Base-by-base conservation (phyloP, 1,284 basidiomycete genomes). In the Quambalaria eucalypti region DNA sequence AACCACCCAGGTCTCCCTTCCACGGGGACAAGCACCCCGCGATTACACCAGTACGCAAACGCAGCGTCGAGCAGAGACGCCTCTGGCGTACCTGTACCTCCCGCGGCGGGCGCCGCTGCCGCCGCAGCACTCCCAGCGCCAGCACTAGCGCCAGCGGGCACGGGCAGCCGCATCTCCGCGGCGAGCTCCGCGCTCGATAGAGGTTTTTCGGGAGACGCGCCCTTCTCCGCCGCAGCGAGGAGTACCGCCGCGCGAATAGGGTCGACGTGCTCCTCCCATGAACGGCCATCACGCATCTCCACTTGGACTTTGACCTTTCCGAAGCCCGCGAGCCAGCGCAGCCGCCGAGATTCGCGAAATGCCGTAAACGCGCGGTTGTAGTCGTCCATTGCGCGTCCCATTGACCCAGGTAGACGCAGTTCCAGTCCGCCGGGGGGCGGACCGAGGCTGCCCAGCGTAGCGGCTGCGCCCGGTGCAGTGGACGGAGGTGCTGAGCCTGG, bases 281-380 rank as follows among this genome's bases (percentile, higher is more conserved):
- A 25, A 14, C 46, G 26, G 6, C 52, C 52, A 38, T 54, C 46
- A 7, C 52, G 23, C 52, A 54, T 54, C 29, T 54, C 52, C 28
- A 54, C 19, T 14, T 51, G 5, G 10, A 54, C 19, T 8, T 14
- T 26, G 6, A 54, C 44, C 8, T 21, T 10, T 29, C 46, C 49
- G 26, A 28, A 26, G 5, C 28, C 52, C 16, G n/a, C 26, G 16
- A 54, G 36, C 52, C 52, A 54, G 14, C 52, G 49, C 28, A 54
- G 25, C 14, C 19, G 28, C 23, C 33, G 25, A 12, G 21, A 31
- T 4, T 44, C 47, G 25, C 29, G 46, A n/a, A 54, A 26, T 16
- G 48, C 49, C 14, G 29, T 54, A 31, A 54, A 54, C 3, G 25
- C n/a, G 4, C 30, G 19, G 16, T 30, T 38, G 39, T 54, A 54